Conservation (phyloP, 2,329 filamentous ascomycete species). For the Talaromyces piceae region DNA sequence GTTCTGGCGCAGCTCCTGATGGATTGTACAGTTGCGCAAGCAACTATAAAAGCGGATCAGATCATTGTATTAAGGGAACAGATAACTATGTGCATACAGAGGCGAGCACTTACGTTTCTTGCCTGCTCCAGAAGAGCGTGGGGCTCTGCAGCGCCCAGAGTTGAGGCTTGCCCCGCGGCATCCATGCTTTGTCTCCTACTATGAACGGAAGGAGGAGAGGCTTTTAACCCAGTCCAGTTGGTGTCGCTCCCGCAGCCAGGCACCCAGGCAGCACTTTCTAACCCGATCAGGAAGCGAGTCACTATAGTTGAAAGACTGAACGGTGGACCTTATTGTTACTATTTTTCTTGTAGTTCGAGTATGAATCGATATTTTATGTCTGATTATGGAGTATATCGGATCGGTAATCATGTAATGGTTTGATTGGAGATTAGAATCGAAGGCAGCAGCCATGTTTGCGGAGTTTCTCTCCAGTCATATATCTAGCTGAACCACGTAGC, state of each 20-base stretch:
- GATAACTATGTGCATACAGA: neutral
- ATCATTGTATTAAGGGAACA: neutral
- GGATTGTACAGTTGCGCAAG: conserved; percentile 35
- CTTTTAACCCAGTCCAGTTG: conserved; percentile 3
- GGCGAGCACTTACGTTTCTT: conserved; percentile 17
- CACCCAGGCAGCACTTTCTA: neutral
- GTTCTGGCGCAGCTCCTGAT: conserved; percentile 37
- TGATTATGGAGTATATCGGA: neutral
- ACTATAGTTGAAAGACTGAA: too few relatives aligned
- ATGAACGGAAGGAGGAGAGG: conserved; percentile 13
- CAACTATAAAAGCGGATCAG: conserved; percentile 23
- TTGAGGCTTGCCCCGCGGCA: conserved; percentile 22
- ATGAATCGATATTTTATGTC: too few relatives aligned
- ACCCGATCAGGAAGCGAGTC: neutral
- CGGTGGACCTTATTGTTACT: too few relatives aligned
- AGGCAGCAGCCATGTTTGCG: conserved; percentile 5
- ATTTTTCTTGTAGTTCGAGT: too few relatives aligned
- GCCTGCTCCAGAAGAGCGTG: conserved; percentile 24
- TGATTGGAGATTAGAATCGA: neutral
- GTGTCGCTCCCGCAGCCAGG: neutral
- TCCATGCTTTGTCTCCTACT: conserved; percentile 12
- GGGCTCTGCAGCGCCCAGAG: conserved; percentile 17
- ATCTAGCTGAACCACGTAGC: too few relatives aligned
- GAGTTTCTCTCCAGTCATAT: too few relatives aligned
- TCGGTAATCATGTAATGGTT: too few relatives aligned